Conservation (phyloP, 805 yeast genomes). For the Ogataea sp. region DNA sequence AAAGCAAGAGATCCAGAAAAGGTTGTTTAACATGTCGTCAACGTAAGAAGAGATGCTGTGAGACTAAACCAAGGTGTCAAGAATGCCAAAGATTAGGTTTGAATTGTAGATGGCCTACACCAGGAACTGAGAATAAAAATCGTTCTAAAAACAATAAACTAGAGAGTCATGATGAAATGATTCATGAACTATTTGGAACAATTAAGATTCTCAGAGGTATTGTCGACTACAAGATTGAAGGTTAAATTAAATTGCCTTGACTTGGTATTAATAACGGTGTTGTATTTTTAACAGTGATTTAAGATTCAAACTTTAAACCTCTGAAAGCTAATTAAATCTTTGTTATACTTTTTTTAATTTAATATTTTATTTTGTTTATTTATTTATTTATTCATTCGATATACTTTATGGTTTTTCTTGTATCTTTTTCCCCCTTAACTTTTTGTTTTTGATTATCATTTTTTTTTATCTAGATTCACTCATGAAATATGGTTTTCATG, state of each 20-base stretch:
- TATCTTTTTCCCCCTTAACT: too few species aligned
- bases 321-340: too few species aligned
- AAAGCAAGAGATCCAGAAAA: constrained; percentile 44
- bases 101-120: constrained; percentile 66
- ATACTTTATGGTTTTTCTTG: too few species aligned
- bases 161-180: constrained; percentile 40
- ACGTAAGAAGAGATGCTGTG: constrained; percentile 75
- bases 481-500: too few species aligned
- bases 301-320: too few species aligned
- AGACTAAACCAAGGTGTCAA: constrained; percentile 53
- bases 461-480: too few species aligned
- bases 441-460: too few species aligned
- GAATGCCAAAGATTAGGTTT: constrained; percentile 62
- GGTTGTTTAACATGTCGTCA: constrained; percentile 77
- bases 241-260: constrained; percentile 3
- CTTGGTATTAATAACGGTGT: too few species aligned
- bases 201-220: constrained; percentile 58
- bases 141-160: constrained; percentile 42
- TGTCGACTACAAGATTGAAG: constrained; percentile 36
- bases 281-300: too few species aligned
- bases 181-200: constrained; percentile 47
- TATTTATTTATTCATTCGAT: too few species aligned
- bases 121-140: constrained; percentile 55
- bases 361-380: too few species aligned
- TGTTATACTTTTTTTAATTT: too few species aligned